Evolutionary conservation across 805 yeast genomes (phyloP), one percentile per base, ranked within the genome.

Genomic region (Blastobotrys americana): DNA sequence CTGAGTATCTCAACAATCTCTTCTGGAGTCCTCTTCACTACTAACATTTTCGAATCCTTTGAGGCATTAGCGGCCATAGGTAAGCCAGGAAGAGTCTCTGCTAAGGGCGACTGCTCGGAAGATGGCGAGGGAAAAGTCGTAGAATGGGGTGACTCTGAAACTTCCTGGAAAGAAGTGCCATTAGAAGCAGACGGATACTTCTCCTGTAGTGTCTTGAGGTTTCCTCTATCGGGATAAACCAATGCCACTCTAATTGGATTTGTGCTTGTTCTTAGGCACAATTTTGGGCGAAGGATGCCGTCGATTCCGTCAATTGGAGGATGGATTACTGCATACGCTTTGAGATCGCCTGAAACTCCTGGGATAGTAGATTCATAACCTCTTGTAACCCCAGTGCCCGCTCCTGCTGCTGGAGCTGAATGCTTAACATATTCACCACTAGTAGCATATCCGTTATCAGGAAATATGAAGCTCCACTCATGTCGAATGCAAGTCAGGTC

Each of bases 1-100:
- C 42, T 40, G 8, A 66, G 39, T 1, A 64, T 53, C 9, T 52
- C 54, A 3, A 46, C 22, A 4, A 61, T 39, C 38, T 64, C 62
- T 3, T 37, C 39, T 2, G 42, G 40, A 16, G 47, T 38, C n/a
- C 48, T 43, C 27, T 21, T 22, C 17, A 43, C 41, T 4, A 37
- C 39, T 3, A 27, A 34, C 13, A 25, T 8, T 13, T 25, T 25
- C 10, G 31, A 8, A 25, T 25, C 31, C 31, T 25, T 25, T 8
- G 31, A 25, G 10, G 31, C 31, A 13, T 25, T 25, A 8, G 31
- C 31, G 13, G 31, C 31, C 13, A 25, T 8, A 8, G 8, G 31
- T 8, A 8, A 8, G 13, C 31, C 31, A 25, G 31, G 10, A 25
- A 13, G 10, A 13, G 31, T 13, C 9, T 36, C 43, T 4, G 15